Evolutionary conservation across 106 monocot genomes (phyloP).

Genomic region (Dendrobium catenatum): DNA sequence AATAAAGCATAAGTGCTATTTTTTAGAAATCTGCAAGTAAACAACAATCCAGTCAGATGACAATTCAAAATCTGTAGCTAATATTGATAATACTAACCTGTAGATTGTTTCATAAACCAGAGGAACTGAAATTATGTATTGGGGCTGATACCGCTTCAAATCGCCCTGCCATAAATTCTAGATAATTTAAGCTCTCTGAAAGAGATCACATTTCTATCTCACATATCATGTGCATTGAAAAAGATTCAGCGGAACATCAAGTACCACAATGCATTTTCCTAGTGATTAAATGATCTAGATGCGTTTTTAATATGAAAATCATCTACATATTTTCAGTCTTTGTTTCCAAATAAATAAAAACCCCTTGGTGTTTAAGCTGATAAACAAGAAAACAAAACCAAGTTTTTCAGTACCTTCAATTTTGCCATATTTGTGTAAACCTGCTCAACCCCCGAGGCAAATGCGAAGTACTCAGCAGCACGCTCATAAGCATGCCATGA

Average conservation of each 20-base stretch:
- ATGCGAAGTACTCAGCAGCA: slow-evolving; percentile 71
- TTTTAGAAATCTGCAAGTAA: background rate
- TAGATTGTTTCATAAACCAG: slow-evolving; percentile 89
- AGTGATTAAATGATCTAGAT: background rate
- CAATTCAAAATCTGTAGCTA: background rate
- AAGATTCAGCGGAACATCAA: background rate
- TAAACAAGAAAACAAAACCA: background rate
- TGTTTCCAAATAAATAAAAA: background rate
- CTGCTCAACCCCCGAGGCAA: slow-evolving; percentile 71
- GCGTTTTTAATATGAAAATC: background rate
- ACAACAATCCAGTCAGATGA: background rate
- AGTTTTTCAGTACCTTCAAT: slow-evolving; percentile 52
- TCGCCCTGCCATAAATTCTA: slow-evolving; percentile 43
- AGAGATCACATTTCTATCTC: background rate
- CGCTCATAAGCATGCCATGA: slow-evolving; percentile 99
- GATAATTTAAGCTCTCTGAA: background rate
- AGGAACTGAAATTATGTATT: slow-evolving; percentile 77
- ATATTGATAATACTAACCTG: slow-evolving; percentile 42
- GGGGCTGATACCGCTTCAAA: slow-evolving; percentile 69
- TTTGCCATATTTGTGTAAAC: slow-evolving; percentile 81
- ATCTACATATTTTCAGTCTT: background rate
- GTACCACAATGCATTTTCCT: background rate
- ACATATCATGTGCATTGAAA: background rate
- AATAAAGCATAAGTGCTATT: background rate
- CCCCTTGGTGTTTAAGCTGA: background rate